Evolutionary conservation across 2,329 filamentous ascomycete species (phyloP), one percentile per base, ranked within the genome.

Genomic region (Colletotrichum horii): DNA sequence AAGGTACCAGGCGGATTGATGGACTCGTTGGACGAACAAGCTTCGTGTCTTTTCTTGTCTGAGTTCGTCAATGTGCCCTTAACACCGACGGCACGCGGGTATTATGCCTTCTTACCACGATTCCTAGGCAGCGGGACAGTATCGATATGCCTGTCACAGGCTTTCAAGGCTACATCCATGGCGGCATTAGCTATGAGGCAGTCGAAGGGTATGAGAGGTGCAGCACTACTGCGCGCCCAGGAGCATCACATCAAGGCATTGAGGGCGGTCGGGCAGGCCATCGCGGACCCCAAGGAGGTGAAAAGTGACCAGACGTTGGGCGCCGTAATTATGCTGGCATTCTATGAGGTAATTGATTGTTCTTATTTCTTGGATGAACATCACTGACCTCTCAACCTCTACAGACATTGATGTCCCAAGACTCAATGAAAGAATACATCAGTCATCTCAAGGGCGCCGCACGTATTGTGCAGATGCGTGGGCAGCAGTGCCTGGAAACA

Each of bases 381-480:
- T 64, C 19, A 32, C n/a, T 52, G 5, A 66, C 15, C 4, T 15
- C 0, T 4, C 16, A 61, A 58, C 36, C 3, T 4, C 9, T 55
- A 55, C 56, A 78, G 34, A 34, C 77, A 9, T 71, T 76, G n/a
- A 74, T 77, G 24, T 75, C 77, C 7, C 74, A 74, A 26, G 77
- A 78, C 38, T 76, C 77, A 4, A 74, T 79, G 22, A 75, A 74
- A 12, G 77, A 79, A n/a, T 79, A 79, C n/a, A 68, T 79, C 12
- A 78, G 70, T 26, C 78, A 79, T 36, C 26, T 79, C n/a, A 79
- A 79, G 48, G 78, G 78, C 28, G 78, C 78, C 3, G 78, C 78
- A 24, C 78, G 71, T 28, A 74, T 79, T 16, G 75, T 79, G 9
- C 74, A 75, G 66, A 74, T 79, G 55, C 74, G 78, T 1, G 78